phyloP scores from a whole-genome alignment of 2,329 filamentous ascomycete species.

The Escovopsis sp. region DNA sequence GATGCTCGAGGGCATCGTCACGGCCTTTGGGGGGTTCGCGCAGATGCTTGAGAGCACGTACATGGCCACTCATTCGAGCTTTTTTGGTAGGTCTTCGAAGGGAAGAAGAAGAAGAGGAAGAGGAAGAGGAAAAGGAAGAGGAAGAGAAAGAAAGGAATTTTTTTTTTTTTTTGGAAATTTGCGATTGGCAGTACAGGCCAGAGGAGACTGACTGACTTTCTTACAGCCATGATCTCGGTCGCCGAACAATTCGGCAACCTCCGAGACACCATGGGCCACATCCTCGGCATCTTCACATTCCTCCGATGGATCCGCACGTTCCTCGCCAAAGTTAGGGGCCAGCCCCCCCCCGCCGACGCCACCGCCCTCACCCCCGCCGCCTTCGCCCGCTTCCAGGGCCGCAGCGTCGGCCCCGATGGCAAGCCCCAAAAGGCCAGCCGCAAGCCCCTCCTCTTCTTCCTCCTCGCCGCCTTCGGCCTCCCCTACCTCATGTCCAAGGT shows the following conservation, averaged over 20 bases:
- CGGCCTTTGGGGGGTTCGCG: conserved; percentile 91
- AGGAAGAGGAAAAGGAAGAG: too few species aligned
- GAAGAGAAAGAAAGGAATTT: too few species aligned
- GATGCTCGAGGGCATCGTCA: conserved; percentile 93
- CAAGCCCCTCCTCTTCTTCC: conserved; percentile 93
- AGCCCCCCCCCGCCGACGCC: conserved; percentile 76
- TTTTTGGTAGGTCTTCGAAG: conserved; percentile 72
- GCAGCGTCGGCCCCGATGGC: conserved; percentile 44
- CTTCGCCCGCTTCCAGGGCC: conserved; percentile 79
- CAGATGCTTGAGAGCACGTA: conserved; percentile 99
- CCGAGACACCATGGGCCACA: conserved; percentile 81
- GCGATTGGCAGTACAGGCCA: too few species aligned
- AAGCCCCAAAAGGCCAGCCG: conserved; percentile 62
- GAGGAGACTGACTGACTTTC: background rate
- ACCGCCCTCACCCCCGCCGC: conserved; percentile 77
- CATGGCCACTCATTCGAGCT: conserved; percentile 97
- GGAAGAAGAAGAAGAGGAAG: too few species aligned
- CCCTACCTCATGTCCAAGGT: conserved; percentile 96
- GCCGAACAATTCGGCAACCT: conserved; percentile 94
- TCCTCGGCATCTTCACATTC: conserved; percentile 88
- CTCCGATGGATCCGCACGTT: conserved; percentile 90
- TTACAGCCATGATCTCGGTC: conserved; percentile 85
- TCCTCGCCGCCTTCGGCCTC: conserved; percentile 84
- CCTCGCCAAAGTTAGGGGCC: conserved; percentile 83
- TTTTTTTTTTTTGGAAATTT: too few species aligned